Evolutionary conservation across 257 asterid species (phyloP), one percentile per base, ranked within the genome.

Genomic region (Gentiana straminea): DNA sequence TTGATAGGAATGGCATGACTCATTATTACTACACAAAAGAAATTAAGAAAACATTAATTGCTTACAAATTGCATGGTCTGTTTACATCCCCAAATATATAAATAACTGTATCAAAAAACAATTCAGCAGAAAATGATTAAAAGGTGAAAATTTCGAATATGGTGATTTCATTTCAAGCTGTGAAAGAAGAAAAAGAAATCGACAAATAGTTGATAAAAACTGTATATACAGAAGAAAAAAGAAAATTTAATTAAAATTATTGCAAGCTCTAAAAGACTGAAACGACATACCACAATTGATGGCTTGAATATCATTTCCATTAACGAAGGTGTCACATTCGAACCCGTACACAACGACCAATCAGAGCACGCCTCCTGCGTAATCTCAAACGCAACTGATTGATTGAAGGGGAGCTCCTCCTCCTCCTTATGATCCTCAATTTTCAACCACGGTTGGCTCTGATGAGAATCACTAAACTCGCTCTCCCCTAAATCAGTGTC

Each of bases 361-460:
- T 60, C 73, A 44, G 65, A 60, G 44, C 12, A 50, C 8, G 64
- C 52, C 8, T 54, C 38, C 70, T 47, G 24, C 24, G 24, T 58
- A 8, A 51, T 46, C 32, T 54, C 65, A 38, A 64, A 53, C 46
- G 62, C 57, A 52, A 9, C 58, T 24, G 24, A 24, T 24, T 24
- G 24, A 54, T 59, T 24, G 45, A 37, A 50, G 13, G 47, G 24
- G 35, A 38, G 50, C 50, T 48, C 56, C 7, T 37, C 24, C 24
- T 24, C 24, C 45, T 63, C 46, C 43, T 32, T 55, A 5, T 35
- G 32, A 51, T 66, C 66, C 32, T 41, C 9, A 35, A 36, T 33
- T 24, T 12, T 49, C 13, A 67, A 54, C 79, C 80, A 77, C 48
- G 77, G 63, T 35, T 46, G 56, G 55, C 60, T 13, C 75, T 72